phyloP scores from a whole-genome alignment of 768 basidiomycete species.

The Tulasnella sp. region DNA sequence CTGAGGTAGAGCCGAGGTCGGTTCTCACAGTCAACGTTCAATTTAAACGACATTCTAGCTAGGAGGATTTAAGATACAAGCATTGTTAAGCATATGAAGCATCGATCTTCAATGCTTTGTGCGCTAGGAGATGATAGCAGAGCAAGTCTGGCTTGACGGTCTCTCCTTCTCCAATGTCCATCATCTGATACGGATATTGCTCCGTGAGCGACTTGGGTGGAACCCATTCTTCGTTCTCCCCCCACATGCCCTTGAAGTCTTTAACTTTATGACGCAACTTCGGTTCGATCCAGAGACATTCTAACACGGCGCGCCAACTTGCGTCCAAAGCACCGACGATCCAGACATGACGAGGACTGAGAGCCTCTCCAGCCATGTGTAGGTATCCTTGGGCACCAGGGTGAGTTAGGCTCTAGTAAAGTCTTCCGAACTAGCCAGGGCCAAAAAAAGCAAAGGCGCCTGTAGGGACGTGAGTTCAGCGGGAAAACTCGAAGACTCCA shows the following conservation, averaged over 20 bases:
- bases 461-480: constrained; percentile 6
- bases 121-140: too few species aligned
- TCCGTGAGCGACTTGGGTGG: background rate
- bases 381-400: constrained; percentile 26
- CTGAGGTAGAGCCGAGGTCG: too few species aligned
- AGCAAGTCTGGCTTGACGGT: too few species aligned
- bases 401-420: constrained; percentile 25
- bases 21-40: too few species aligned
- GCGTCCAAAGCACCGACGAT: constrained; percentile 32
- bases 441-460: constrained; percentile 34
- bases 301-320: constrained; percentile 11
- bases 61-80: too few species aligned
- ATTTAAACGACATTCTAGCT: too few species aligned
- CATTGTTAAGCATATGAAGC: too few species aligned
- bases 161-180: too few species aligned
- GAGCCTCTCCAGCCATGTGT: constrained; percentile 30
- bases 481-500: background rate
- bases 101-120: too few species aligned
- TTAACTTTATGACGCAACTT: background rate
- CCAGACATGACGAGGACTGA: constrained; percentile 33
- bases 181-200: too few species aligned
- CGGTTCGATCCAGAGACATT: background rate
- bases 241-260: background rate
- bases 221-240: background rate
- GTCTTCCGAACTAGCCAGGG: constrained; percentile 29